phyloP scores from a whole-genome alignment of 1,284 basidiomycete genomes.

The Ganoderma multipileum region DNA sequence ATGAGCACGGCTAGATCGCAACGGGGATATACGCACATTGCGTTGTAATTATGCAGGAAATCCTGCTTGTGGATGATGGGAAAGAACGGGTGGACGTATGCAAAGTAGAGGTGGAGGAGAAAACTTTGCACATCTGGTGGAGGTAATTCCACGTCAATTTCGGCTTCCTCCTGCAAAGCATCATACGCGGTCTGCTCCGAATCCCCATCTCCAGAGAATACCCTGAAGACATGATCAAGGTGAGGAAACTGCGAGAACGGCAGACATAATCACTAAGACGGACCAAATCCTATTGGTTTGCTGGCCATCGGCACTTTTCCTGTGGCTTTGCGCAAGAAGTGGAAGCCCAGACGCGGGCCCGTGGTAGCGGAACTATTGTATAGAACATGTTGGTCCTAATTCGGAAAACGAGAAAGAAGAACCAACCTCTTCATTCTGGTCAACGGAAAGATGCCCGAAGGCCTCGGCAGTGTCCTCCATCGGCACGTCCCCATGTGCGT shows the following conservation, averaged over 20 bases:
- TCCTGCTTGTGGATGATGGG: slow-evolving; percentile 77
- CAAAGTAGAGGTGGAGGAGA: slow-evolving; percentile 79
- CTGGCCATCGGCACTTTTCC: slow-evolving; percentile 59
- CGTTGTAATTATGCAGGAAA: slow-evolving; percentile 70
- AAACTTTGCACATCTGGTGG: slow-evolving; percentile 65
- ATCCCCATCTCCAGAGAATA: slow-evolving; percentile 58
- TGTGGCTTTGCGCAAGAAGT: slow-evolving; percentile 69
- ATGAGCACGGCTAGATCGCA: not conserved
- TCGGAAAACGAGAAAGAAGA: not conserved
- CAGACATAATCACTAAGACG: slow-evolving; percentile 13
- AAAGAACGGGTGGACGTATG: slow-evolving; percentile 80
- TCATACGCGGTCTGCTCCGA: slow-evolving; percentile 53
- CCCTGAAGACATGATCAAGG: slow-evolving; percentile 49
- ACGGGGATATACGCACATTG: slow-evolving; percentile 49
- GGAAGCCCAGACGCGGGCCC: slow-evolving; percentile 80
- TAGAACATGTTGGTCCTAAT: not conserved
- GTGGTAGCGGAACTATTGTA: slow-evolving; percentile 72
- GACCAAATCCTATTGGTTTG: slow-evolving; percentile 81
- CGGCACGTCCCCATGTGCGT: slow-evolving; percentile 43
- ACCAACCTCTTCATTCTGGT: slow-evolving; percentile 79
- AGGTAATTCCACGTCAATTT: slow-evolving; percentile 59
- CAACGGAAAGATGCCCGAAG: slow-evolving; percentile 81
- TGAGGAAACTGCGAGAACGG: not conserved
- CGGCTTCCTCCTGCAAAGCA: slow-evolving; percentile 43
- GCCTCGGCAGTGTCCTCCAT: slow-evolving; percentile 59